A percentile compares a stretch with the other conserved stretches of the same genome.
Conservation (phyloP, 768 basidiomycete genomes). For the Rhizopogon rudus region DNA sequence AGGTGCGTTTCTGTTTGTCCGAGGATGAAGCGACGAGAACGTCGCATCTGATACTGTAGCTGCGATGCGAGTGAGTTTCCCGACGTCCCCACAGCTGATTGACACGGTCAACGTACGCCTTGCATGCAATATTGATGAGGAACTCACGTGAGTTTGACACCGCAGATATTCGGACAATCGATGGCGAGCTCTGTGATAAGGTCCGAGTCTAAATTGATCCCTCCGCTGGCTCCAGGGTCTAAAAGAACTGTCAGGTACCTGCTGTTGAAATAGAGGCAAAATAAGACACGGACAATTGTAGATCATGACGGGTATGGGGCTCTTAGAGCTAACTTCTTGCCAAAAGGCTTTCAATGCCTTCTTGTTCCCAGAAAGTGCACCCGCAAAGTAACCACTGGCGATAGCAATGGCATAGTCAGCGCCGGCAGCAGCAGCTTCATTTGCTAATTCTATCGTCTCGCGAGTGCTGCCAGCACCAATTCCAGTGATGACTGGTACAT, state of each 20-base stretch:
- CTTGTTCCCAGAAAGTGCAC: slow-evolving; percentile 55
- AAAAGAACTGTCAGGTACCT: not conserved
- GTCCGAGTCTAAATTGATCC: slow-evolving; percentile 90
- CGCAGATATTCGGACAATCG: slow-evolving; percentile 73
- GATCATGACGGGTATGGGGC: slow-evolving; percentile 82
- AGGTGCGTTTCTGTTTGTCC: slow-evolving; percentile 57
- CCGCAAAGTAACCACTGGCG: slow-evolving; percentile 82
- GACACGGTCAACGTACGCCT: slow-evolving; percentile 5
- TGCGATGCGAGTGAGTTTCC: slow-evolving; percentile 83
- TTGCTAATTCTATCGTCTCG: slow-evolving; percentile 71
- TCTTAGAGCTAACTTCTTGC: slow-evolving; percentile 69
- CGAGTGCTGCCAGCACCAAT: slow-evolving; percentile 82
- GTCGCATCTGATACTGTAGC: slow-evolving; percentile 53
- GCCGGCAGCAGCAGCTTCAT: slow-evolving; percentile 77
- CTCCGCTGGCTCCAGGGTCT: slow-evolving; percentile 86
- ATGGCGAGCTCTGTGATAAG: slow-evolving; percentile 74
- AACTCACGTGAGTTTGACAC: slow-evolving; percentile 85
- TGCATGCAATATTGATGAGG: not conserved
- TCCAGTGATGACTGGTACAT: slow-evolving; percentile 73
- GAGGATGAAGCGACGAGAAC: slow-evolving; percentile 58
- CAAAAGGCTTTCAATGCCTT: slow-evolving; percentile 76
- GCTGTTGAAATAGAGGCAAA: slow-evolving; percentile 2
- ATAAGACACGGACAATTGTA: slow-evolving; percentile 66
- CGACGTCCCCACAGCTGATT: slow-evolving; percentile 81
- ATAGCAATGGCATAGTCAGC: slow-evolving; percentile 88